phyloP scores from a whole-genome alignment of 331 rosid species.

The Malus hybrid region DNA sequence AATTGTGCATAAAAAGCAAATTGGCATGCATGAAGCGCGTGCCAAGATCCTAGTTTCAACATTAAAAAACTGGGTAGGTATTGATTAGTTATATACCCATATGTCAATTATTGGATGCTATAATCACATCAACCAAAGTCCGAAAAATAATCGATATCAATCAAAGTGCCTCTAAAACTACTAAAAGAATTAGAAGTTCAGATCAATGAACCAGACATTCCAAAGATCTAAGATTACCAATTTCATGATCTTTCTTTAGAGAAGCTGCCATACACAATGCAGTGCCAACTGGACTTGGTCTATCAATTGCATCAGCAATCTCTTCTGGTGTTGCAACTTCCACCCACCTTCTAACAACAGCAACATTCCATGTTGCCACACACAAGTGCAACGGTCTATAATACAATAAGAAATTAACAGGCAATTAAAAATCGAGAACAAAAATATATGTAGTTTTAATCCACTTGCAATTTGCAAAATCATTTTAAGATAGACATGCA shows the following conservation, averaged over 20 bases:
- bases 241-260: slow-evolving; percentile 86
- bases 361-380: slow-evolving; percentile 87
- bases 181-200: neutral
- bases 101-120: neutral
- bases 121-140: neutral
- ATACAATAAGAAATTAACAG: slow-evolving; percentile 21
- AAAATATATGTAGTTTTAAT: neutral
- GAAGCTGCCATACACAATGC: slow-evolving; percentile 98
- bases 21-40: no score
- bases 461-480: neutral
- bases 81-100: neutral
- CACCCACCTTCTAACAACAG: slow-evolving; percentile 91
- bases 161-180: neutral
- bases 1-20: no score
- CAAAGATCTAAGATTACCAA: slow-evolving; percentile 41
- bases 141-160: neutral
- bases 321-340: slow-evolving; percentile 76
- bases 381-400: slow-evolving; percentile 90
- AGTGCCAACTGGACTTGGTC: slow-evolving; percentile 73
- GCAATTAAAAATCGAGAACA: slow-evolving; percentile 1
- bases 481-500: neutral
- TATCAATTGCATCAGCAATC: slow-evolving; percentile 78
- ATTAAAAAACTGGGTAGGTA: neutral
- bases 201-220: slow-evolving; percentile 1
- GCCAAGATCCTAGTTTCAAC: neutral